Evolutionary conservation across 345 rosid species (phyloP).

Genomic region (Combretum micranthum): DNA sequence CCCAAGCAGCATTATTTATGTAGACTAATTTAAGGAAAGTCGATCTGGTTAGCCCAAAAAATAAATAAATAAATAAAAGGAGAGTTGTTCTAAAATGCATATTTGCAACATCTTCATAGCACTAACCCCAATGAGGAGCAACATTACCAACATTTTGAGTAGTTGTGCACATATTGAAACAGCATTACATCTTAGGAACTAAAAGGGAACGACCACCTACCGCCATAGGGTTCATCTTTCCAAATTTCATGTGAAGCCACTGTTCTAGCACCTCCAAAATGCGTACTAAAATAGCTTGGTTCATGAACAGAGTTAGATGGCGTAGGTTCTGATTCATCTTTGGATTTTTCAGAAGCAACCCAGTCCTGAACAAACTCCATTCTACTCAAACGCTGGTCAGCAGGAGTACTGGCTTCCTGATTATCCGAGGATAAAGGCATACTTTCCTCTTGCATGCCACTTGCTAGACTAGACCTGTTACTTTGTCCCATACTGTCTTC

Average conservation of each 20-base stretch:
- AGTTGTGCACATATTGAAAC: not conserved
- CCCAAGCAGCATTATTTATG: too few species aligned
- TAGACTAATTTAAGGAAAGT: too few species aligned
- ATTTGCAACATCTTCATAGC: too few species aligned
- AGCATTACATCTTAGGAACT: conserved; percentile 2
- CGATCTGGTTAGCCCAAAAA: too few species aligned
- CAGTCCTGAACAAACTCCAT: conserved; percentile 20
- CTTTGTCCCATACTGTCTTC: conserved; percentile 21
- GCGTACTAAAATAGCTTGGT: conserved; percentile 16
- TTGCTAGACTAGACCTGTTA: conserved; percentile 21
- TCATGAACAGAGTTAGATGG: conserved; percentile 18
- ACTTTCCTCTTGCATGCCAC: conserved; percentile 30
- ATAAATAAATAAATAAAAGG: too few species aligned
- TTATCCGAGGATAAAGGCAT: conserved; percentile 14
- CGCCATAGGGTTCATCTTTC: conserved; percentile 14
- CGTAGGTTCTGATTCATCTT: conserved; percentile 10
- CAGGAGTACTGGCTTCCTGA: conserved; percentile 19
- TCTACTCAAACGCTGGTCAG: conserved; percentile 12
- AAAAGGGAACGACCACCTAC: conserved; percentile 16
- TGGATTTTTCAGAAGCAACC: conserved; percentile 15
- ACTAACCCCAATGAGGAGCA: too few species aligned
- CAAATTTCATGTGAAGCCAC: conserved; percentile 18
- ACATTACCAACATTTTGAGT: too few species aligned
- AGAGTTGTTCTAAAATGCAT: too few species aligned
- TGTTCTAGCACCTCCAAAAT: conserved; percentile 16